Conservation (phyloP, 1,284 basidiomycete genomes). For the Marasmius tenuissimus region DNA sequence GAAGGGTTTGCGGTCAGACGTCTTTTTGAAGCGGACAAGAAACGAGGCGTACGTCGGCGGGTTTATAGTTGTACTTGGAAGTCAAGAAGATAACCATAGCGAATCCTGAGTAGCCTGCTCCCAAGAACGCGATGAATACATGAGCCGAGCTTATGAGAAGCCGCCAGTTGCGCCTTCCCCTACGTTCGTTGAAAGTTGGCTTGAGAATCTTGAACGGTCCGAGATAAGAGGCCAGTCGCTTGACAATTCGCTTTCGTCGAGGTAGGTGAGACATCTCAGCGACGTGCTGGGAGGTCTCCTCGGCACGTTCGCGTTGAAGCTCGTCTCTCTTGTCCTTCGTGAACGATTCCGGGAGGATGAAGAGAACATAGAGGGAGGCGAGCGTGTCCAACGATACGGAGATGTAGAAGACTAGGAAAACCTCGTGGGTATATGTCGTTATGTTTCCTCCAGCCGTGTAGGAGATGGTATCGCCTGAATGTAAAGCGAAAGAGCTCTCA, state of each 20-base stretch:
- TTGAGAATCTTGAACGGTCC: conserved; percentile 25
- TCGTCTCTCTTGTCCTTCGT: conserved; percentile 24
- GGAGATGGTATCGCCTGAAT: conserved; percentile 25
- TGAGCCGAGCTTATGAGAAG: conserved; percentile 27
- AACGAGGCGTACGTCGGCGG: conserved; percentile 2
- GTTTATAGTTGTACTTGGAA: conserved; percentile 6
- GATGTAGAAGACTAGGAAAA: conserved; percentile 25
- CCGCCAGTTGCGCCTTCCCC: conserved; percentile 29
- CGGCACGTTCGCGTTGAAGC: conserved; percentile 13
- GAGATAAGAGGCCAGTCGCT: conserved; percentile 14
- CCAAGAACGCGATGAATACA: conserved; percentile 20
- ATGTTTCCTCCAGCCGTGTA: conserved; percentile 27
- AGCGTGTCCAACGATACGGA: conserved; percentile 18
- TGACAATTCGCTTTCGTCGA: background rate
- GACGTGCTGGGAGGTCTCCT: background rate
- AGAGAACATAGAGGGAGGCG: conserved; percentile 20
- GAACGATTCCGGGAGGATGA: conserved; percentile 31
- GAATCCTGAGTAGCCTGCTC: conserved; percentile 15
- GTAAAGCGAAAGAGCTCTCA: background rate
- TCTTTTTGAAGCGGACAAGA: background rate
- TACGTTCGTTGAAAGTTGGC: conserved; percentile 18
- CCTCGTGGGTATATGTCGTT: conserved; percentile 24
- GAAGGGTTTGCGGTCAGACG: background rate
- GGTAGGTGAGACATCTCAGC: conserved; percentile 1
- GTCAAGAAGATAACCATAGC: conserved; percentile 27